Evolutionary conservation across 306 rosid species (phyloP).

Genomic region (Inga leiocalycina): DNA sequence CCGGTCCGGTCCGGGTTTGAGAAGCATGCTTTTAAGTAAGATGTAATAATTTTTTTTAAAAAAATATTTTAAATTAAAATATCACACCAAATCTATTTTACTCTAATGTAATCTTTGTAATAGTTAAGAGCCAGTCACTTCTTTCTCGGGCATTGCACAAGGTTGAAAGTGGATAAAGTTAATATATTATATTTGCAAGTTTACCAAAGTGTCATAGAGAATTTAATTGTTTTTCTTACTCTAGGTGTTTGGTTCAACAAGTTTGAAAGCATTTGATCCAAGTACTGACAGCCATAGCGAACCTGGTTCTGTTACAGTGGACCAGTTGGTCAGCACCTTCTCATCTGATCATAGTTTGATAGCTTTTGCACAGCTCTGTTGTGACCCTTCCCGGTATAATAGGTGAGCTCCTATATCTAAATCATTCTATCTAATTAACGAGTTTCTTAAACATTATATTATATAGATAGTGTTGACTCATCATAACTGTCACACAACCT

Average conservation of each 20-base stretch:
- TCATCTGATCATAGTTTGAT: conserved; percentile 97
- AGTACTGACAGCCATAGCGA: conserved; percentile 44
- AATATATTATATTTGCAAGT: conserved; percentile 1
- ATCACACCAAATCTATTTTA: too few species aligned
- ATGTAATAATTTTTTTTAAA: too few species aligned
- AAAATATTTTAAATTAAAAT: too few species aligned
- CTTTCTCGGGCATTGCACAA: conserved; percentile 96
- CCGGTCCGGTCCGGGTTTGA: too few species aligned
- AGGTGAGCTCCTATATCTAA: conserved; percentile 45
- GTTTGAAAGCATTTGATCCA: conserved; percentile 52
- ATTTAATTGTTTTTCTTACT: conserved; percentile 36
- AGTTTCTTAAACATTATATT: conserved; percentile 20
- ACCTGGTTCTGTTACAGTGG: conserved; percentile 77
- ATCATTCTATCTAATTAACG: neutral
- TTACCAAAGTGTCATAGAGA: conserved; percentile 1
- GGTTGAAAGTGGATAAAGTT: conserved; percentile 45
- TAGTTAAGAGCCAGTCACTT: conserved; percentile 60
- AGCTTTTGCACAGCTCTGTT: conserved; percentile 95
- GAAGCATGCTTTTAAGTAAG: too few species aligned
- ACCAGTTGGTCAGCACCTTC: conserved; percentile 91
- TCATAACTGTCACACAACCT: too few species aligned
- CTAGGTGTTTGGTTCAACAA: conserved; percentile 88
- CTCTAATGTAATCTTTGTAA: too few species aligned
- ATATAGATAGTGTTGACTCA: neutral
- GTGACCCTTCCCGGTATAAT: conserved; percentile 82